phyloP scores from a whole-genome alignment of 495 filamentous ascomycete species.

The Podospora pseudopauciseta region DNA sequence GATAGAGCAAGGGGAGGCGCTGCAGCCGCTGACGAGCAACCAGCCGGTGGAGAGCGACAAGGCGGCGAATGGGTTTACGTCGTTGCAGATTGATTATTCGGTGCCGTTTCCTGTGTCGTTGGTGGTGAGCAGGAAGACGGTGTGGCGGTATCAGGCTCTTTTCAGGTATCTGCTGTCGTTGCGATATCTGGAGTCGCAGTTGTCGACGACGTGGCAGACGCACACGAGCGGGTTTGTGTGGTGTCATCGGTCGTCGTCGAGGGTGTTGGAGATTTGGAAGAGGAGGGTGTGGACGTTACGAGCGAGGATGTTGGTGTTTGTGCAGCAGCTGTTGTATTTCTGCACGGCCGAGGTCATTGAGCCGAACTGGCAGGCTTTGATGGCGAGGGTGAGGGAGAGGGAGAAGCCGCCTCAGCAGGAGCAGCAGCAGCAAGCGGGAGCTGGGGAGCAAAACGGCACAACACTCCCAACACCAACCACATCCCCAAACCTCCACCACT shows the following conservation, averaged over 20 bases:
- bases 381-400: constrained; percentile 70
- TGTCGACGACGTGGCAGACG: constrained; percentile 83
- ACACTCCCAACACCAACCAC: constrained; percentile 3
- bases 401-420: constrained; percentile 28
- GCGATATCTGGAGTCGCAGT: constrained; percentile 79
- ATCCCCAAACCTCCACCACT: background rate
- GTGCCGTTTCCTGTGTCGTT: constrained; percentile 97
- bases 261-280: constrained; percentile 85
- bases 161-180: constrained; percentile 89
- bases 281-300: constrained; percentile 85
- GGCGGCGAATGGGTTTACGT: constrained; percentile 82
- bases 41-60: constrained; percentile 71
- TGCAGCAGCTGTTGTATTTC: constrained; percentile 94
- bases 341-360: constrained; percentile 96
- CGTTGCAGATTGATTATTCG: constrained; percentile 85
- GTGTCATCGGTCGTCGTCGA: constrained; percentile 72
- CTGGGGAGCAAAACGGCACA: constrained; percentile 38
- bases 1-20: constrained; percentile 78
- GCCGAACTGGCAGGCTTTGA: constrained; percentile 91
- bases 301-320: constrained; percentile 91
- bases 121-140: constrained; percentile 92
- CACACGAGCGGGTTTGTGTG: constrained; percentile 82
- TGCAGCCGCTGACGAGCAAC: constrained; percentile 46
- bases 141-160: constrained; percentile 91
- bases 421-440: constrained; percentile 26